These are phyloP conservation scores for Dothistroma pini DNA, from an alignment of 2,329 filamentous ascomycete genomes.

Conservation along the genomic window DNA sequence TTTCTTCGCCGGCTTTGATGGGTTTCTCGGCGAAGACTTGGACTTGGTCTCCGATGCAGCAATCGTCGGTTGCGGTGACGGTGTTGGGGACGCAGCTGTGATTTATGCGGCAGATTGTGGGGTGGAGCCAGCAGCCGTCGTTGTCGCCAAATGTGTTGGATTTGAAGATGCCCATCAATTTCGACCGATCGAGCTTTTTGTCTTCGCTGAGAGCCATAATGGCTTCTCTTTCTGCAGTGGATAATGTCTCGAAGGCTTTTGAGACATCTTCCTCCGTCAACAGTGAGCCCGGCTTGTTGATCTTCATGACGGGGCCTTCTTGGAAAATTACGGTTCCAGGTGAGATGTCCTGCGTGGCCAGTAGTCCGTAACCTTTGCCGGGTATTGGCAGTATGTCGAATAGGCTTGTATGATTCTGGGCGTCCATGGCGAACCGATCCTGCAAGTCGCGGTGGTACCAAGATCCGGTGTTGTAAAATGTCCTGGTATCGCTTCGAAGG, in stretches of 20 bases:
- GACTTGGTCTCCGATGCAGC: conserved; percentile 6
- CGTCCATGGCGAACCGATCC: background rate
- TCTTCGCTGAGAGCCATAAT: conserved; percentile 7
- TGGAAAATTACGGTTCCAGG: conserved; percentile 10
- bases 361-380: conserved; percentile 11
- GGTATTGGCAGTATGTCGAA: conserved; percentile 1
- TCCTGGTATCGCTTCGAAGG: no score
- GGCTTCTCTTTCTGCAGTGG: background rate
- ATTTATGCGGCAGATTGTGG: conserved; percentile 12
- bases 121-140: conserved; percentile 10
- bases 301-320: conserved; percentile 9
- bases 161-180: conserved; percentile 11
- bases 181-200: background rate
- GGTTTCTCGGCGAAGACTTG: conserved; percentile 12
- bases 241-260: conserved; percentile 6
- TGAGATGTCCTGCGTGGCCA: conserved; percentile 7
- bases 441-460: background rate
- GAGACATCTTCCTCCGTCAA: conserved; percentile 7
- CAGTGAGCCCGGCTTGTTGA: conserved; percentile 4
- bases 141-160: conserved; percentile 15
- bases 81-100: conserved; percentile 14
- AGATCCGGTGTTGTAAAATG: no score
- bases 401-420: background rate
- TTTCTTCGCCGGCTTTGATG: conserved; percentile 13
- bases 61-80: conserved; percentile 4